Conservation (phyloP, 2,329 filamentous ascomycete species). For the Penicillium oxalicum region DNA sequence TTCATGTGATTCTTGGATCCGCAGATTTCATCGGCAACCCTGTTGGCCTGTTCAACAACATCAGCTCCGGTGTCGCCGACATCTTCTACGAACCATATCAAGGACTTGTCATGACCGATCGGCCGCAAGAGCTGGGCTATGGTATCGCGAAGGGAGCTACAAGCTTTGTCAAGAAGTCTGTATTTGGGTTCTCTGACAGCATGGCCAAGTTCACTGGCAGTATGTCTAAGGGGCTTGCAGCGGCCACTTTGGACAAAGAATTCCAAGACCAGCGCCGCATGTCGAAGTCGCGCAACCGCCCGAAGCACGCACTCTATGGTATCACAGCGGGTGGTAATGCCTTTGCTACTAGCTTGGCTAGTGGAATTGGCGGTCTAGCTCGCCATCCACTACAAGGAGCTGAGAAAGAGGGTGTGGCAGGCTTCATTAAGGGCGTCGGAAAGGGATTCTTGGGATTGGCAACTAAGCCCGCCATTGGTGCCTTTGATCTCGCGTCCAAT, state of each 20-base stretch:
- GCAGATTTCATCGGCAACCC: slow-evolving; percentile 97
- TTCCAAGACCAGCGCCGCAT: slow-evolving; percentile 96
- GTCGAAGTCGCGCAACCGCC: slow-evolving; percentile 83
- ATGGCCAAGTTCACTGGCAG: slow-evolving; percentile 97
- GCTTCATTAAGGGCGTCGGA: slow-evolving; percentile 96
- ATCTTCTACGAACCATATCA: slow-evolving; percentile 99
- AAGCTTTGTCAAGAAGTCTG: slow-evolving; percentile 96
- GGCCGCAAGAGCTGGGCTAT: slow-evolving; percentile 87
- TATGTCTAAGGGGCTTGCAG: slow-evolving; percentile 91
- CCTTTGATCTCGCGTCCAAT: slow-evolving; percentile 94
- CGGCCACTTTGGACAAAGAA: slow-evolving; percentile 94
- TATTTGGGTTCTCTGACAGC: slow-evolving; percentile 94
- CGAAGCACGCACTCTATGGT: slow-evolving; percentile 94
- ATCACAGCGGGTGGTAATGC: slow-evolving; percentile 94
- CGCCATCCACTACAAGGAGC: slow-evolving; percentile 92
- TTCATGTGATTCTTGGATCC: slow-evolving; percentile 94
- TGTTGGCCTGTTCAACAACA: slow-evolving; percentile 95
- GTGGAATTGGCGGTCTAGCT: slow-evolving; percentile 86
- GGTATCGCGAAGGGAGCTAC: slow-evolving; percentile 95
- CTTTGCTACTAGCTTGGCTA: slow-evolving; percentile 85
- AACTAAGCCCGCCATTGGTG: slow-evolving; percentile 93
- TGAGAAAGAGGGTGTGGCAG: slow-evolving; percentile 86
- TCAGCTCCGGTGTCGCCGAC: slow-evolving; percentile 92
- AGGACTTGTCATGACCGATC: slow-evolving; percentile 90
- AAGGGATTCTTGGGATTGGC: slow-evolving; percentile 92